Conservation (phyloP, 495 filamentous ascomycete species). For the Penicillium soppii region DNA sequence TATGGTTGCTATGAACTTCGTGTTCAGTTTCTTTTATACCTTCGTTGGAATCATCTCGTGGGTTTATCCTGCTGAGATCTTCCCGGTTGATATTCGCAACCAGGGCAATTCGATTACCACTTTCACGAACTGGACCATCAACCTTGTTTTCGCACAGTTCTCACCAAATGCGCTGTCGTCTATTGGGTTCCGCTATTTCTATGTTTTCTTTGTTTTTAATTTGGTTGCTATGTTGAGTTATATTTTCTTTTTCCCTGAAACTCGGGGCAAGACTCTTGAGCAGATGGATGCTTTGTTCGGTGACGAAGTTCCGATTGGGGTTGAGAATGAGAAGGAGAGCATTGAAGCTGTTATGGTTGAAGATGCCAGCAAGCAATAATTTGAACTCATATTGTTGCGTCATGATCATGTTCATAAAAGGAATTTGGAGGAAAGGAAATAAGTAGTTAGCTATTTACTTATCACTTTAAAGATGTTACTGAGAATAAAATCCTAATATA, state of each 20-base stretch:
- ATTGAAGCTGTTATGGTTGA: not conserved
- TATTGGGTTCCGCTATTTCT: conserved; percentile 50
- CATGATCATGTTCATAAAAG: no score
- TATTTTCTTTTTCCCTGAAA: conserved; percentile 49
- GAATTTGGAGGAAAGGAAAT: no score
- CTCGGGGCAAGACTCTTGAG: conserved; percentile 48
- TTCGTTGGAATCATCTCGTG: conserved; percentile 52
- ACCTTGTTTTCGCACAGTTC: conserved; percentile 51
- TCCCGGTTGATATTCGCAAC: conserved; percentile 50
- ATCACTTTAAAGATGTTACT: no score
- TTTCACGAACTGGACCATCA: conserved; percentile 51
- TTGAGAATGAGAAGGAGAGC: not conserved
- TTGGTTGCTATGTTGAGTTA: conserved; percentile 39
- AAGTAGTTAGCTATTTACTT: no score
- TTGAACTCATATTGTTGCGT: not conserved
- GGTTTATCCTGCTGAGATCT: conserved; percentile 57
- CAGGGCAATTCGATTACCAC: conserved; percentile 51
- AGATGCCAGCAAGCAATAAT: not conserved
- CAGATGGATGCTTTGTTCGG: conserved; percentile 55
- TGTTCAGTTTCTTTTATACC: conserved; percentile 51
- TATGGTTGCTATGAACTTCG: conserved; percentile 51
- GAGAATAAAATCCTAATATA: no score
- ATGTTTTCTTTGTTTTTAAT: conserved; percentile 49
- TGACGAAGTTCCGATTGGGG: conserved; percentile 12
- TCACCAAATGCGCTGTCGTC: conserved; percentile 46